A percentile compares a stretch with the other conserved stretches of the same genome.
Conservation (phyloP, 805 yeast genomes). For the Ogataea methanolica region DNA sequence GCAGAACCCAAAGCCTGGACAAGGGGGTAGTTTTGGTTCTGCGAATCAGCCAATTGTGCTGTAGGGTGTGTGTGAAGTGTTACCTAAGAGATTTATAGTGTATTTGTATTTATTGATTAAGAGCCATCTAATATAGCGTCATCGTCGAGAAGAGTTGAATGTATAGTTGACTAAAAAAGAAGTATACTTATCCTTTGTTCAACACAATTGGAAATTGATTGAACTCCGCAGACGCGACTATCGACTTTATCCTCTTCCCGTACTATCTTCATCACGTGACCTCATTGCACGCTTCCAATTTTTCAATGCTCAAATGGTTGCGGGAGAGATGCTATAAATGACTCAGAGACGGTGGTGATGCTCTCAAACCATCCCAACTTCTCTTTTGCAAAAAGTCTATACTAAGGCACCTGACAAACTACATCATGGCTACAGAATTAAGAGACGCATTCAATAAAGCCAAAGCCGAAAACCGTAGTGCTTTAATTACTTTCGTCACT, state of each 20-base stretch:
- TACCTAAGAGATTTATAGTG: not conserved
- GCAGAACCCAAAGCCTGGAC: not conserved
- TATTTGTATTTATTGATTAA: not conserved
- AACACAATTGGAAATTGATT: too few species aligned
- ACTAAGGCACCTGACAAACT: not conserved
- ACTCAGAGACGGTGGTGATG: not conserved
- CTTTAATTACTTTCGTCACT: conserved; percentile 87
- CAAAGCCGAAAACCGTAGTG: conserved; percentile 55
- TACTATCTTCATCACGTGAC: too few species aligned
- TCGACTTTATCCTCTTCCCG: too few species aligned
- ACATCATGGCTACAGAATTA: conserved; percentile 28
- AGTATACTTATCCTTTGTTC: too few species aligned
- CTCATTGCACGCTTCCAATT: too few species aligned
- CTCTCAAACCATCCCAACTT: not conserved
- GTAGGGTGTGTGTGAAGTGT: not conserved
- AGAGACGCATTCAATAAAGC: conserved; percentile 33
- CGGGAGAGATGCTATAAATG: too few species aligned
- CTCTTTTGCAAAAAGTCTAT: not conserved
- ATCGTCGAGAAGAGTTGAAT: too few species aligned
- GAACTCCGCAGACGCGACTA: too few species aligned
- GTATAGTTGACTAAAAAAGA: too few species aligned
- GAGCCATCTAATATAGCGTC: too few species aligned
- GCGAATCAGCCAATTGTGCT: conserved; percentile 8
- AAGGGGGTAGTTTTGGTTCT: conserved; percentile 2
- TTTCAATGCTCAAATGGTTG: too few species aligned